Percentiles rank a stretch among this genome's conserved stretches.
Evolutionary conservation across 805 yeast species (phyloP).

Genomic region (Phaffomyces thermotolerans): DNA sequence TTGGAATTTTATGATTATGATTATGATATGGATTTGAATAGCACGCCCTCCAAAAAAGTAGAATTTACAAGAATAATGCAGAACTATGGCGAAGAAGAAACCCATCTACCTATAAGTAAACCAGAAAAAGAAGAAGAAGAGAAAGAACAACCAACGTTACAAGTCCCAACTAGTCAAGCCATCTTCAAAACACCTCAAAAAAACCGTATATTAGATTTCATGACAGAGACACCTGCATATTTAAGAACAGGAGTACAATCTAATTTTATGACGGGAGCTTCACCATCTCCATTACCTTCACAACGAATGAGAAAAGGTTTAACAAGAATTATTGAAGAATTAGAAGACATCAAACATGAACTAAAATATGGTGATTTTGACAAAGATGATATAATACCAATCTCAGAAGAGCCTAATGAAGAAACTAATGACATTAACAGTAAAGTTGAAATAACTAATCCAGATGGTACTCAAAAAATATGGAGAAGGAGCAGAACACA

Average conservation of each 20-base stretch:
- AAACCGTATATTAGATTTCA: slow-evolving; percentile 1
- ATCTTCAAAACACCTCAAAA: slow-evolving; percentile 17
- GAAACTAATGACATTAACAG: slow-evolving; percentile 7
- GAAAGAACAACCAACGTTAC: not conserved
- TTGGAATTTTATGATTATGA: not conserved
- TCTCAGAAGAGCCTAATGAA: slow-evolving; percentile 15
- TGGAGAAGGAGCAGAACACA: slow-evolving; percentile 27
- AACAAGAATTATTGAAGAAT: slow-evolving; percentile 42
- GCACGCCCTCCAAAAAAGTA: slow-evolving; percentile 8
- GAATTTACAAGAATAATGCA: slow-evolving; percentile 10
- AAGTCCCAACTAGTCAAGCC: not conserved
- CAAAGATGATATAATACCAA: slow-evolving; percentile 13
- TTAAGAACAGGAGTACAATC: slow-evolving; percentile 18
- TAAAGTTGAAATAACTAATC: slow-evolving; percentile 9
- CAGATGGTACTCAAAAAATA: not conserved
- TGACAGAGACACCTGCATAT: slow-evolving; percentile 38
- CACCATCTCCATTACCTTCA: slow-evolving; percentile 25
- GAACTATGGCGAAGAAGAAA: slow-evolving; percentile 4
- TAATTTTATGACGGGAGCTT: slow-evolving; percentile 8
- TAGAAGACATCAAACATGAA: slow-evolving; percentile 29
- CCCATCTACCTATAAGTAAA: not conserved
- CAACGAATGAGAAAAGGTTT: slow-evolving; percentile 28
- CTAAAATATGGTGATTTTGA: slow-evolving; percentile 20
- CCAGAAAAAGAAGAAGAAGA: not conserved
- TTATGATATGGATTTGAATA: not conserved